Evolutionary conservation across 805 yeast genomes (phyloP).

Genomic region (Starmerella powellii): DNA sequence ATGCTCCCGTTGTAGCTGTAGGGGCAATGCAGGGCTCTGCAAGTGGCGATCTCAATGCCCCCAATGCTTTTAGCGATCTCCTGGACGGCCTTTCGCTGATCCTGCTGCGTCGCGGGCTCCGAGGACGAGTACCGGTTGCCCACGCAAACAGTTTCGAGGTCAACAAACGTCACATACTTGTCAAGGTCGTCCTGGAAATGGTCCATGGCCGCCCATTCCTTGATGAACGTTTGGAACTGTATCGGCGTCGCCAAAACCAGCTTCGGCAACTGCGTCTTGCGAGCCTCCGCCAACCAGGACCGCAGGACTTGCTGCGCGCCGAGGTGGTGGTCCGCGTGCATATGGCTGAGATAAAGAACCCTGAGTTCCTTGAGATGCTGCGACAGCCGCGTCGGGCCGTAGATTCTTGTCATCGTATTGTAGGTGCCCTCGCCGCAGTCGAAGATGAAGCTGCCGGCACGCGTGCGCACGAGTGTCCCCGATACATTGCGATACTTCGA

Average conservation of each 20-base stretch:
- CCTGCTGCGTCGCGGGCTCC: neutral
- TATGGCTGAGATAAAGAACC: slow-evolving; percentile 65
- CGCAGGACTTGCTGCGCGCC: slow-evolving; percentile 62
- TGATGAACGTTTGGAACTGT: slow-evolving; percentile 53
- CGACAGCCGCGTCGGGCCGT: slow-evolving; percentile 36
- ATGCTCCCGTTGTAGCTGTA: slow-evolving; percentile 64
- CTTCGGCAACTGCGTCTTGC: slow-evolving; percentile 12
- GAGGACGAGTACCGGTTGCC: slow-evolving; percentile 26
- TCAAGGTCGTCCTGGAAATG: slow-evolving; percentile 26
- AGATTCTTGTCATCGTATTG: slow-evolving; percentile 56
- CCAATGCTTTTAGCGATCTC: neutral
- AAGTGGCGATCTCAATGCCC: slow-evolving; percentile 31
- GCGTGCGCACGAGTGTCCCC: slow-evolving; percentile 64
- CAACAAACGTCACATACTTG: slow-evolving; percentile 38
- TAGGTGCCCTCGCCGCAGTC: slow-evolving; percentile 96
- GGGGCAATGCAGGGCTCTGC: slow-evolving; percentile 74
- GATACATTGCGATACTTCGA: slow-evolving; percentile 74
- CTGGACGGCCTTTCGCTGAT: neutral
- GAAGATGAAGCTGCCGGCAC: slow-evolving; percentile 44
- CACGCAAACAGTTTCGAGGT: slow-evolving; percentile 46
- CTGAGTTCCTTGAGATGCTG: slow-evolving; percentile 48
- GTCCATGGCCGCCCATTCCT: slow-evolving; percentile 45
- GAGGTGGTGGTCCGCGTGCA: slow-evolving; percentile 95
- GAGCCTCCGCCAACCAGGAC: slow-evolving; percentile 40
- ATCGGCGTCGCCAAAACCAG: slow-evolving; percentile 63